Evolutionary conservation across 139 green algal species (phyloP).

Genomic region (Chlorella ohadii): DNA sequence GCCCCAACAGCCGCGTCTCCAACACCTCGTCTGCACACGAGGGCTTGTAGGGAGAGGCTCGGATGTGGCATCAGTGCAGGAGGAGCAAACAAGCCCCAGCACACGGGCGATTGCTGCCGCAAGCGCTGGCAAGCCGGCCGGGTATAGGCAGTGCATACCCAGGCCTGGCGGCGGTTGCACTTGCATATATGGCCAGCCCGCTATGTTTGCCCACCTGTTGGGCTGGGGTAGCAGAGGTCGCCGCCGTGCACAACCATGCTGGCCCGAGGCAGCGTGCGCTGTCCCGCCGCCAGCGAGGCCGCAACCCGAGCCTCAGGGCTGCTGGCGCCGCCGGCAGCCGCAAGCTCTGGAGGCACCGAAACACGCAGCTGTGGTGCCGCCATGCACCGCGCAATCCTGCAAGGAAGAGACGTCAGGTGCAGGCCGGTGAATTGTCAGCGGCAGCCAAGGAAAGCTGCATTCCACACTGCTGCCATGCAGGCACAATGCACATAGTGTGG

Average conservation of each 20-base stretch:
- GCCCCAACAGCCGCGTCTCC: constrained; percentile 78
- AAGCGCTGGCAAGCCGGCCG: too few species aligned
- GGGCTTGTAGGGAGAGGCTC: not conserved
- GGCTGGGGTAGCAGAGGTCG: constrained; percentile 91
- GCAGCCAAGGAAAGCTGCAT: not conserved
- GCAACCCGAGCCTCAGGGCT: not conserved
- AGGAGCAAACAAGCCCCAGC: not conserved
- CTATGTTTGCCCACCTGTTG: constrained; percentile 39
- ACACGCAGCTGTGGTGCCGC: constrained; percentile 66
- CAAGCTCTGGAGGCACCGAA: constrained; percentile 29
- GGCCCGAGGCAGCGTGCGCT: constrained; percentile 66
- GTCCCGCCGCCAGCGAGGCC: not conserved
- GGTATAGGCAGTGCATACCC: too few species aligned
- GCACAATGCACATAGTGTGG: too few species aligned
- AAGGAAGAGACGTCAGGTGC: not conserved
- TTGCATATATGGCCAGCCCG: not conserved
- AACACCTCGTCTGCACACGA: constrained; percentile 73
- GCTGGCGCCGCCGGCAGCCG: not conserved
- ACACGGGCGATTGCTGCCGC: too few species aligned
- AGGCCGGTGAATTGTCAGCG: not conserved
- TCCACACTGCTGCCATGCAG: not conserved
- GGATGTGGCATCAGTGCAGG: not conserved
- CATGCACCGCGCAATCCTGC: constrained; percentile 72
- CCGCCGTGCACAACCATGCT: constrained; percentile 82
- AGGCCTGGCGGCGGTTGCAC: too few species aligned